Conservation (phyloP, 2,329 filamentous ascomycete species). For the Pseudogymnoascus destructans region DNA sequence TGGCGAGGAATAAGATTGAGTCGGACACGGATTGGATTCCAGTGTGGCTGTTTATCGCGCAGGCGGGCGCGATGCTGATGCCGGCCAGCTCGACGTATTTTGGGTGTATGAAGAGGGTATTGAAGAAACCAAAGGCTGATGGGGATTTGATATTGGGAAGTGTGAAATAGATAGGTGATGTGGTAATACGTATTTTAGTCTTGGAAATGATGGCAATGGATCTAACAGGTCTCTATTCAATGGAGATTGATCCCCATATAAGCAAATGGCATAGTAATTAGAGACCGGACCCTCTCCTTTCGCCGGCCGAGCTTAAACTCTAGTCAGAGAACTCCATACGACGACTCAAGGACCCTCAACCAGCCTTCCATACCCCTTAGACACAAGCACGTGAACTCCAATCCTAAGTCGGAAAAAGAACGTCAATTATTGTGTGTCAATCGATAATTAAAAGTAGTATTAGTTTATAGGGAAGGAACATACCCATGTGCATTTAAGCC, state of each 20-base stretch:
- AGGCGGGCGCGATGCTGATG: slow-evolving; percentile 10
- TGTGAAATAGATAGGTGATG: neutral
- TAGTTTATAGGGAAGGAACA: too few species aligned
- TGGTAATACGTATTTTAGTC: neutral
- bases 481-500: too few species aligned
- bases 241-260: neutral
- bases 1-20: slow-evolving; percentile 10
- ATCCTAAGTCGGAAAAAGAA: too few species aligned
- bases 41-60: slow-evolving; percentile 9
- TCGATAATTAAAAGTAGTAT: too few species aligned
- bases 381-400: too few species aligned
- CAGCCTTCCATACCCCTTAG: too few species aligned
- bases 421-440: too few species aligned
- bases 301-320: neutral
- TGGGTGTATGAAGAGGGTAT: neutral
- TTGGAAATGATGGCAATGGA: neutral
- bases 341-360: neutral
- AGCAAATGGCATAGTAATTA: neutral
- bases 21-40: slow-evolving; percentile 9
- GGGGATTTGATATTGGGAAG: neutral
- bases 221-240: neutral
- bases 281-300: neutral
- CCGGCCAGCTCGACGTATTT: slow-evolving; percentile 12
- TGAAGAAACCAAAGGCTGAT: neutral
- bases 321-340: neutral